Base-by-base conservation (phyloP, 2,329 filamentous ascomycete species). In the Epicoccum nigrum region DNA sequence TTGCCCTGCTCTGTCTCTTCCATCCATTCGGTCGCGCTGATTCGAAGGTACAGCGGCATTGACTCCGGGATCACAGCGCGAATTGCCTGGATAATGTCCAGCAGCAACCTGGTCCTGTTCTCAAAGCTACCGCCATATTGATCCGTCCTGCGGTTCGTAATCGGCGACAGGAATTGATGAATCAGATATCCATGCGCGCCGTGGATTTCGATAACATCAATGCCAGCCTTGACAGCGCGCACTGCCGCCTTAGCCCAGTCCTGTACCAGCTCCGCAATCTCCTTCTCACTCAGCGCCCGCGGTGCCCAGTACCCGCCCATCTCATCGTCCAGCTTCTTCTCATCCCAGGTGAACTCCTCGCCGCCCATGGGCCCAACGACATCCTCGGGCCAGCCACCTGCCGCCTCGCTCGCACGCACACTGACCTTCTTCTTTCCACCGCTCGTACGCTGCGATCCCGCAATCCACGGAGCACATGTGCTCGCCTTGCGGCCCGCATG, bases 171-270 rank as follows among this genome's bases (percentile, higher is more conserved):
- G 46, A 77, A 78, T 42, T 76, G 71, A 12, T 73, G 68, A 4
- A 78, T 56, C 2, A 77, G 63, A 46, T 78, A 78, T 2, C 76
- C 76, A 43, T 77, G 75, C 8, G 71, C 71, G 17, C 45, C 70
- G 45, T 74, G 71, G n/a, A 74, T 71, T 72, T 86, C 71, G 30
- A 74, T 69, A 2, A 73, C 68, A 27, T 74, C 65, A 2, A 74
- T 54, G 1, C 72, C 72, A 0, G 72, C 72, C 16, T 67, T 69
- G 0, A 73, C 69, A 5, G 71, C 72, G 17, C 74, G 51, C 30
- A 60, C 51, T 8, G 71, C 72, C 0, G 76, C 76, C 1, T 56
- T 63, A 2, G 66, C 73, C 59, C 74, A 79, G 30, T 78, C 76
- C 5, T 67, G 41, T 0, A 77, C 68, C 3, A 73, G 43, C 7